Evolutionary conservation across 1,284 basidiomycete genomes (phyloP), one percentile per base, ranked within the genome.

Genomic region (Pseudozyma flocculosa): DNA sequence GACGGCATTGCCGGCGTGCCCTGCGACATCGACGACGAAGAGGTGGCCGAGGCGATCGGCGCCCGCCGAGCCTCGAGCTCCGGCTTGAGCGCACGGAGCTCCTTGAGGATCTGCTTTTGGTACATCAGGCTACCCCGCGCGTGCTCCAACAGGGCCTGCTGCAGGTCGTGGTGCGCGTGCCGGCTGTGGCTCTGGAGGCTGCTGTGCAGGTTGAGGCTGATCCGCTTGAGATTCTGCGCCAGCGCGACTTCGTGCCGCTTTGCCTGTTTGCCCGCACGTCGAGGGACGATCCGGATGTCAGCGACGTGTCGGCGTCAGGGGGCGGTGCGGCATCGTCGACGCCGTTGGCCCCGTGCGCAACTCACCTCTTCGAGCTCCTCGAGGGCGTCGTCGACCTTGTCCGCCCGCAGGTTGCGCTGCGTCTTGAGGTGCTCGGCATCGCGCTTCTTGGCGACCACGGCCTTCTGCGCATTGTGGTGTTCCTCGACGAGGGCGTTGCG

Each of bases 401-500:
- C 66, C 5, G 59, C 54, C 2, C 60, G 54, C 7, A 64, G 32
- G 19, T 55, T 60, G 21, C 53, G 49, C 34, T 61, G 55, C 43
- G 52, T 63, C 34, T 62, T 64, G 37, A 73, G 50, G 42, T 60
- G 55, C 19, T 75, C 72, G 0, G 64, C 63, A 13, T 75, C 70
- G 2, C 65, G 50, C 39, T 66, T 66, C 43, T 70, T 73, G 46
- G 50, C 54, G 15, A 67, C 52, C 3, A 64, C 55, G 1, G 56
- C 60, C 41, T 70, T 72, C 15, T 61, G 54, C 0, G 73, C 71
- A 11, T 66, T 54, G 44, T 67, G 55, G 26, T 71, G 68, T 40
- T 76, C 72, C 38, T 69, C 72, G 15, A 76, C 67, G n/a, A 76
- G 48, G 5, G 70, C 67, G 38, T 69, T 72, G 41, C 74, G 68